A percentile compares a stretch with the other conserved stretches of the same genome.
Evolutionary conservation across 768 basidiomycete genomes (phyloP).

Genomic region (Leccinum subtestaceum): DNA sequence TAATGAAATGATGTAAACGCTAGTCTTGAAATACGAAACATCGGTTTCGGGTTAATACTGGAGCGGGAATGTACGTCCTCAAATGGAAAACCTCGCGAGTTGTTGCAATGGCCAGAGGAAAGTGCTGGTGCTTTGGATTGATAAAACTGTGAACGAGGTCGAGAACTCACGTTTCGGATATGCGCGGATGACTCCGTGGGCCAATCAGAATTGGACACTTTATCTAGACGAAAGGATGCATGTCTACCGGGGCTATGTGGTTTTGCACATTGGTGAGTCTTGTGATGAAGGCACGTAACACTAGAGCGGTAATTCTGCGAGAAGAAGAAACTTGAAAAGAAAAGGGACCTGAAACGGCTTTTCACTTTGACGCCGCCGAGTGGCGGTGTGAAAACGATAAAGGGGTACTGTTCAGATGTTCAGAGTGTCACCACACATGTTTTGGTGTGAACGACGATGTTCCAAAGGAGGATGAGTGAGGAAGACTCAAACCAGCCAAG

Average conservation of each 20-base stretch:
- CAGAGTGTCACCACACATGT: not conserved
- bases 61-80: not conserved
- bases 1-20: not conserved
- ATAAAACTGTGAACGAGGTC: too few relatives aligned
- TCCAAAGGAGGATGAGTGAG: not conserved
- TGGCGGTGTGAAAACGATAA: not conserved
- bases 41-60: not conserved
- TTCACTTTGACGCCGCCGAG: not conserved
- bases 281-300: not conserved
- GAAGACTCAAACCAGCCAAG: not conserved
- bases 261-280: not conserved
- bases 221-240: not conserved
- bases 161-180: not conserved
- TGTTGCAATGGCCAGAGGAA: not conserved
- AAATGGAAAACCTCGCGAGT: not conserved
- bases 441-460: not conserved
- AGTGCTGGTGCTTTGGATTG: not conserved
- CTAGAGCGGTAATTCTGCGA: not conserved
- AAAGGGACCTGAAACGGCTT: not conserved
- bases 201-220: not conserved
- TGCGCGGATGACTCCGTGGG: not conserved
- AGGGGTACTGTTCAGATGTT: not conserved
- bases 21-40: not conserved
- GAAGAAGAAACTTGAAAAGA: not conserved
- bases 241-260: not conserved